These are phyloP conservation scores for Rhododendron mucronatum DNA, from an alignment of 148 eudicot genomes.

Conservation along the genomic window DNA sequence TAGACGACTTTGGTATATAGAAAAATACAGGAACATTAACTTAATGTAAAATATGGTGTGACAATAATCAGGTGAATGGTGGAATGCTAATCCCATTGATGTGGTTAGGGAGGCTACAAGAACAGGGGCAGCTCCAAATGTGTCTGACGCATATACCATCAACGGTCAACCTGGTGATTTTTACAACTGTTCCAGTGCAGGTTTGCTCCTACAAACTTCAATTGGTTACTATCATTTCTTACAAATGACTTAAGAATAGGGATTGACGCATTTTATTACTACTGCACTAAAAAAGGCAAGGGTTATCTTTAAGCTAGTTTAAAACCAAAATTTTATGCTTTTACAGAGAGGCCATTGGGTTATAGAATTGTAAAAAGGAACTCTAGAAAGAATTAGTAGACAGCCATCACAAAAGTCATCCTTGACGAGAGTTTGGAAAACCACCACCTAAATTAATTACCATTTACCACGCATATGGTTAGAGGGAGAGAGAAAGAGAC, in stretches of 20 bases:
- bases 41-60: background rate
- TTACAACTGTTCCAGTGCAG: conserved; percentile 76
- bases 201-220: conserved; percentile 29
- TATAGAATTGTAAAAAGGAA: background rate
- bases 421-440: background rate
- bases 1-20: background rate
- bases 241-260: background rate
- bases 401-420: background rate
- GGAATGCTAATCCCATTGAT: conserved; percentile 66
- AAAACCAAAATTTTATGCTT: background rate
- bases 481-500: background rate
- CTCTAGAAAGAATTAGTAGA: background rate
- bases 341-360: background rate
- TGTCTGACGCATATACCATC: conserved; percentile 87
- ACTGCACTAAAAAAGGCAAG: background rate
- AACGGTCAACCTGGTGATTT: conserved; percentile 96
- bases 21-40: background rate
- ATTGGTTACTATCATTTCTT: background rate
- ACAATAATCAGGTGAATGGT: conserved; percentile 78
- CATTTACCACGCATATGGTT: background rate
- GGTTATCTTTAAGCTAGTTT: background rate
- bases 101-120: conserved; percentile 68
- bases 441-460: background rate
- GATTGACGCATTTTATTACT: background rate
- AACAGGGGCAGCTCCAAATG: conserved; percentile 78